These are phyloP conservation scores for Candida anglica DNA, from an alignment of 805 yeast genomes.

Conservation along the genomic window DNA sequence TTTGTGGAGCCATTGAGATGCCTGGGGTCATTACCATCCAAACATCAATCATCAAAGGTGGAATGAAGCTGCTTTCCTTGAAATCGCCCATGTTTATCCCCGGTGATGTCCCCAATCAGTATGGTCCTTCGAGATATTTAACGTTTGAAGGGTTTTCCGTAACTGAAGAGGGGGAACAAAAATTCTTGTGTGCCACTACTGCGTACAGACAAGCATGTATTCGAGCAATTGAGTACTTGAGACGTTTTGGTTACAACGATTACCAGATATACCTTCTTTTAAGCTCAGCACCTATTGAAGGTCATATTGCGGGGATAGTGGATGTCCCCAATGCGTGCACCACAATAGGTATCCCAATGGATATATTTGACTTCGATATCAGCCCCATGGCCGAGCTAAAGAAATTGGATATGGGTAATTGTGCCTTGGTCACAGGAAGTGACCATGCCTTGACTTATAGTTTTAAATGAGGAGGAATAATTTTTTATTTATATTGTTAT, in stretches of 20 bases:
- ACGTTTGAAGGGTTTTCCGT: constrained; percentile 54
- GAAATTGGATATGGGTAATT: constrained; percentile 29
- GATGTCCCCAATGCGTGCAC: constrained; percentile 53
- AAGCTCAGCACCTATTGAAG: constrained; percentile 48
- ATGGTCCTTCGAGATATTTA: constrained; percentile 45
- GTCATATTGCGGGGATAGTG: constrained; percentile 49
- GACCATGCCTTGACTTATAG: constrained; percentile 10
- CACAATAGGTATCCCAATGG: constrained; percentile 48
- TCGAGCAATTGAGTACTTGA: constrained; percentile 45
- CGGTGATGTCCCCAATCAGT: constrained; percentile 45
- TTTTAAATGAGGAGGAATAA: constrained; percentile 6
- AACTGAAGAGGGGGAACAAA: constrained; percentile 44
- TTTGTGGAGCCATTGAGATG: constrained; percentile 55
- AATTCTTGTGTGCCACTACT: constrained; percentile 44
- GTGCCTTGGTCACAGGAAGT: constrained; percentile 30
- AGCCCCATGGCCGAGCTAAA: constrained; percentile 30
- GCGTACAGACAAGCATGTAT: constrained; percentile 50
- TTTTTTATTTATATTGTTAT: neutral
- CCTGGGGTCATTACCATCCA: constrained; percentile 44
- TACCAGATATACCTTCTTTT: constrained; percentile 45
- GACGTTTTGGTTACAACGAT: constrained; percentile 48
- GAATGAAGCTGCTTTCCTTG: constrained; percentile 37
- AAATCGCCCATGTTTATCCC: constrained; percentile 46
- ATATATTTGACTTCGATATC: constrained; percentile 47
- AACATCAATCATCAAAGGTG: constrained; percentile 37